Base-by-base conservation (phyloP, 148 eudicot genomes). In the Polygonum aviculare region DNA sequence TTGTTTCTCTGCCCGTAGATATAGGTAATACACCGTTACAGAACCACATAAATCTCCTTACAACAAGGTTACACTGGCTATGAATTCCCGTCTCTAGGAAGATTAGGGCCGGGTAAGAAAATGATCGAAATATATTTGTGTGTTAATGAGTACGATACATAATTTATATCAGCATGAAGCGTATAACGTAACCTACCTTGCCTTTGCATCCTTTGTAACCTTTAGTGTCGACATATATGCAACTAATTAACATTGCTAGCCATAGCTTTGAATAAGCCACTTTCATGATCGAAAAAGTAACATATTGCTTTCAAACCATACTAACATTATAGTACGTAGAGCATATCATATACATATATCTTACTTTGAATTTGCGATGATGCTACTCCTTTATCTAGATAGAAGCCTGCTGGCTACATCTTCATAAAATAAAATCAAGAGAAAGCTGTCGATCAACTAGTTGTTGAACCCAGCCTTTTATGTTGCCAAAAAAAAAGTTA, bases 361-460 rank as follows among this genome's bases (percentile, higher is more conserved):
- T 63, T 35, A 67, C 72, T 67, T 67, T 67, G 19, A 67, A 67
- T 63, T 31, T 33, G 39, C 9, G n/a, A 65, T 62, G 71, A 35
- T 65, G 65, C 39, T 35, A 35, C 40, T 22, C n/a, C 41, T 40
- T 67, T 67, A 67, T 67, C 72, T 67, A 38, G 72, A 35, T 65
- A 21, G 33, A 60, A 65, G n/a, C 35, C 31, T 26, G 31, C 31
- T 12, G 45, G 19, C 72, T 33, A 67, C 5, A 67, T 22, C n/a
- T 63, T 63, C 19, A 35, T 63, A 3, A 31, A 33, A 35, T 12
- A 65, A 14, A 40, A 36, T 16, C 21, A 18, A 33, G 41, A 36
- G 9, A 67, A 67, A 67, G 72, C 72, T 67, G 72, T 38, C 72
- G 16, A 36, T 22, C 72, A 67, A 10, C 38, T 67, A 9, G 1